Evolutionary conservation across 2,329 filamentous ascomycete genomes (phyloP).

Genomic region (Monosporascus sp.): DNA sequence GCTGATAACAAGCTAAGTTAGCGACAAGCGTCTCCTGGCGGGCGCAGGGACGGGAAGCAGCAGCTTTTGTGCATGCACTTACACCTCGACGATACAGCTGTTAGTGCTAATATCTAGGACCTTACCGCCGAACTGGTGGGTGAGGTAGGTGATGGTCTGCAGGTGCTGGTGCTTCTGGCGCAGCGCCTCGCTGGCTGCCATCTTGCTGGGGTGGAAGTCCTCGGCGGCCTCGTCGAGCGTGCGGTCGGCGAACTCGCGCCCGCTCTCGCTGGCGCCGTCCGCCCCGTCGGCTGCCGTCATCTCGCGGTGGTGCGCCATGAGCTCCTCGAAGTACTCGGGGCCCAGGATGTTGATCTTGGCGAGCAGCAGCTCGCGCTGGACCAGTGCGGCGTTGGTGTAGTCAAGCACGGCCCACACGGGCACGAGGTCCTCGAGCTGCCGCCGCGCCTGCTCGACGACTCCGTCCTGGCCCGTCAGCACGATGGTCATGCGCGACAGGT

Average conservation of each 20-base stretch:
- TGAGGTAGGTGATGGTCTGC: slow-evolving; percentile 90
- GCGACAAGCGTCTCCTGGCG: no score
- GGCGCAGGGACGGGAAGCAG: no score
- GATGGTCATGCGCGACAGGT: slow-evolving; percentile 97
- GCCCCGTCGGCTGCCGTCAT: slow-evolving; percentile 53
- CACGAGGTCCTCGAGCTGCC: slow-evolving; percentile 93
- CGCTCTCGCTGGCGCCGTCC: slow-evolving; percentile 3
- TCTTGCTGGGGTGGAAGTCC: slow-evolving; percentile 86
- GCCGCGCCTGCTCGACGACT: slow-evolving; percentile 91
- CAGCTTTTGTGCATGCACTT: slow-evolving; percentile 36
- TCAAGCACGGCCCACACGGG: slow-evolving; percentile 98
- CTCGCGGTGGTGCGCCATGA: slow-evolving; percentile 91
- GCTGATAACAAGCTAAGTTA: slow-evolving; percentile 33
- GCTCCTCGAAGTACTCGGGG: slow-evolving; percentile 96
- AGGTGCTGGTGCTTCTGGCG: slow-evolving; percentile 97
- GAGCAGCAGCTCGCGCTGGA: slow-evolving; percentile 90
- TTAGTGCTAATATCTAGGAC: slow-evolving; percentile 96
- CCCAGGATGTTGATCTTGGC: slow-evolving; percentile 96
- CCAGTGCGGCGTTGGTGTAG: slow-evolving; percentile 86
- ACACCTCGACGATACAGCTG: slow-evolving; percentile 98
- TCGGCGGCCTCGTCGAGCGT: slow-evolving; percentile 43
- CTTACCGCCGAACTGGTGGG: slow-evolving; percentile 97
- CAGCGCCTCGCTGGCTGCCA: slow-evolving; percentile 82
- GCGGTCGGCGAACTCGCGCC: slow-evolving; percentile 29
- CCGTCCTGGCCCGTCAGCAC: slow-evolving; percentile 94